A percentile compares a stretch with the other conserved stretches of the same genome.
phyloP scores from a whole-genome alignment of 2,329 filamentous ascomycete species.

The Pseudogymnoascus destructans region DNA sequence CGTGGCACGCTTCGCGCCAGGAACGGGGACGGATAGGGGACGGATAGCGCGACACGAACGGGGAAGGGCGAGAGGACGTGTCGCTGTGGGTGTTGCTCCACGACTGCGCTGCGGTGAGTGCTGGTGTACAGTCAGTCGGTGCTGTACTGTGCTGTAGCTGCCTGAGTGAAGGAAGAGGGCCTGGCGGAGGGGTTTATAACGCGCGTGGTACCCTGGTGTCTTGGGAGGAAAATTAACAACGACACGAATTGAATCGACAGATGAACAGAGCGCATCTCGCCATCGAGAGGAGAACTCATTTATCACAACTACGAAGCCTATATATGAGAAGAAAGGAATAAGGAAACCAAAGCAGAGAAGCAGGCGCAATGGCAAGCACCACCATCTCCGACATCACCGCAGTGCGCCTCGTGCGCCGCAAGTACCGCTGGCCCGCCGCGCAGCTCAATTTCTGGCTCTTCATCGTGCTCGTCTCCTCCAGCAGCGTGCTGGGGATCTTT shows the following conservation, averaged over 20 bases:
- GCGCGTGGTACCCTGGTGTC: slow-evolving; percentile 1
- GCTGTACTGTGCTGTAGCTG: neutral
- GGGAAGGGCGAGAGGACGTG: neutral
- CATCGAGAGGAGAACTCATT: neutral
- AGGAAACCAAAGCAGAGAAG: neutral
- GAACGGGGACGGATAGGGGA: neutral
- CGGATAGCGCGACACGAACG: neutral
- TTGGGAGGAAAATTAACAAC: neutral
- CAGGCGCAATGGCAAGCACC: slow-evolving; percentile 4
- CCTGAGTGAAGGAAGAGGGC: neutral
- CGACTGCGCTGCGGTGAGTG: neutral
- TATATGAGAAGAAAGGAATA: neutral
- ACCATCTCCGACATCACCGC: slow-evolving; percentile 3
- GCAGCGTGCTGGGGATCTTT: slow-evolving; percentile 48
- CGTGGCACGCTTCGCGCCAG: neutral
- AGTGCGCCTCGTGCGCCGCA: slow-evolving; percentile 11
- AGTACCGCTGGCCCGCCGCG: slow-evolving; percentile 55
- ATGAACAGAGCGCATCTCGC: neutral
- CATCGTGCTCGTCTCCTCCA: slow-evolving; percentile 47
- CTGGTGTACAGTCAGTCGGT: neutral
- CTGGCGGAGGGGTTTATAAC: neutral
- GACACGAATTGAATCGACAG: neutral
- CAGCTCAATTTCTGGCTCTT: slow-evolving; percentile 57
- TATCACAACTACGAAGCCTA: neutral
- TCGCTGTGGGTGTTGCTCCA: slow-evolving; percentile 3